A percentile compares a stretch with the other conserved stretches of the same genome.
Conservation (phyloP, 805 yeast species). For the Osmozyma mogii region DNA sequence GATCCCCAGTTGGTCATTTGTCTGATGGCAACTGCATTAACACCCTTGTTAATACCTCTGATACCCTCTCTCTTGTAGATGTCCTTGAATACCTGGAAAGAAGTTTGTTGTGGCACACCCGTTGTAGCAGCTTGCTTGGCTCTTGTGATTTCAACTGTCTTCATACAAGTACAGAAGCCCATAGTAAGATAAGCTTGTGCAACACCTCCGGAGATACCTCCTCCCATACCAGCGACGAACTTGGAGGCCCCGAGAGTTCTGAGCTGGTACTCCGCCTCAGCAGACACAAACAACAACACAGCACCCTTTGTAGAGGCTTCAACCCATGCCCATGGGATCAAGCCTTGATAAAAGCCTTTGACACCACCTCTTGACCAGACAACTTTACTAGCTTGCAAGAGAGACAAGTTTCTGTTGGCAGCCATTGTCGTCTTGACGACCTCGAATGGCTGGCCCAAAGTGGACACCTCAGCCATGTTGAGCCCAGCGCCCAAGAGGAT, state of each 20-base stretch:
- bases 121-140: conserved; percentile 57
- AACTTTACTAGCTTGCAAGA: conserved; percentile 58
- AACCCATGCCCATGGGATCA: conserved; percentile 99
- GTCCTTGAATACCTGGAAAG: conserved; percentile 80
- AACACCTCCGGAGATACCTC: conserved; percentile 94
- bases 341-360: conserved; percentile 90
- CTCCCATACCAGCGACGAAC: conserved; percentile 84
- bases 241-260: conserved; percentile 52
- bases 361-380: conserved; percentile 95
- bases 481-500: conserved; percentile 89
- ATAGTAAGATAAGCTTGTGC: conserved; percentile 94
- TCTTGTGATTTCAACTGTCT: conserved; percentile 95
- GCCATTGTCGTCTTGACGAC: conserved; percentile 98
- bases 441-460: conserved; percentile 95
- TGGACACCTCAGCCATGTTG: conserved; percentile 75
- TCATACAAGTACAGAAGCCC: conserved; percentile 99
- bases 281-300: conserved; percentile 81
- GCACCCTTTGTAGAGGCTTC: conserved; percentile 99
- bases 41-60: conserved; percentile 94
- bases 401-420: conserved; percentile 72
- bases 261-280: conserved; percentile 82
- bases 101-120: conserved; percentile 61
- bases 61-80: conserved; percentile 84
- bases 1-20: conserved; percentile 99
- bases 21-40: conserved; percentile 97